Evolutionary conservation across 2,329 filamentous ascomycete species (phyloP), one percentile per base, ranked within the genome.

Genomic region (Aspergillus novofumigatus): DNA sequence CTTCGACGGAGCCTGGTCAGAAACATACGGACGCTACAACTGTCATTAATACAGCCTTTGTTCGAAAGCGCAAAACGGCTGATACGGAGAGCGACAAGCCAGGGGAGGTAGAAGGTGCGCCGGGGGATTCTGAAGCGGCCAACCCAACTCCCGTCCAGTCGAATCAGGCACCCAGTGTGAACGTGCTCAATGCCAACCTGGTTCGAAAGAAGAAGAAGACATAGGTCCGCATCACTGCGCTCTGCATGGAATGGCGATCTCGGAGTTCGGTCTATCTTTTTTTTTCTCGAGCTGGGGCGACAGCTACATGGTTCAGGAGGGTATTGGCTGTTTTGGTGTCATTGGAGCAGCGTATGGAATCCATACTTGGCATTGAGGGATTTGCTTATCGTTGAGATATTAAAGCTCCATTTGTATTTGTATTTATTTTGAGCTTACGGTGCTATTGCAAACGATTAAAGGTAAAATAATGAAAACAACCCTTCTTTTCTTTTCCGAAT

Each of bases 201-300:
- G 66, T 77, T 41, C 62, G 73, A 49, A 77, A 77, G 60, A 77
- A 75, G 59, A 76, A 76, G 59, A 77, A 76, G 64, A 67, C 65
- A 29, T 74, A 56, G 53, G 26, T 54, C 47, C 29, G n/a, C 23
- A 25, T 51, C 23, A 25, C n/a, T 20, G 25, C 25, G 23, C 25
- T 51, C 20, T 54, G 51, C 51, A 57, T 57, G 28, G 50, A n/a
- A 42, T 48, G 54, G 50, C 44, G 44, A 47, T 23, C 14, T 23
- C 14, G 44, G 44, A 47, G 44, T 47, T 47, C 17, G 44, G 44
- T 26, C 10, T 14, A 25, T 47, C 44, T 17, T 20, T 44, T n/a
- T 42, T 8, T 23, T 23, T 47, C 4, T 14, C 5, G 20, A 23
- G 20, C 44, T 38, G 23, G 5, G 10, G 4, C 11, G 44, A 25